A percentile compares a stretch with the other conserved stretches of the same genome.
Conservation (phyloP, 2,329 filamentous ascomycete species). For the Scorias spongiosa region DNA sequence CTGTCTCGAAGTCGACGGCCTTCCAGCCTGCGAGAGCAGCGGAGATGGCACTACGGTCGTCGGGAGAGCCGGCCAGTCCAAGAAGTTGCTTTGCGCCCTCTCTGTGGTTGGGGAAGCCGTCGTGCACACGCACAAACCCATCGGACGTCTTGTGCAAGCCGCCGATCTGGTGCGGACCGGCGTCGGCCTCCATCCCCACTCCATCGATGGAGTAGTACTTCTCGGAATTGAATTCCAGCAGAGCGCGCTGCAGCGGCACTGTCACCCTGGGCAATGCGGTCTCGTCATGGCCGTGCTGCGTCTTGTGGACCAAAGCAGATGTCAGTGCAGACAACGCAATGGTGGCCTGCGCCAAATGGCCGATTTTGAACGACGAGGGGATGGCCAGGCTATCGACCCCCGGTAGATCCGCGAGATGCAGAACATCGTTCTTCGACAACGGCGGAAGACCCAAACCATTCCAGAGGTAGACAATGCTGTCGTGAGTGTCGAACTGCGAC, state of each 20-base stretch:
- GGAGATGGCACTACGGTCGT: slow-evolving; percentile 24
- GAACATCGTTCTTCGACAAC: neutral
- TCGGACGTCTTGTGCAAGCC: slow-evolving; percentile 37
- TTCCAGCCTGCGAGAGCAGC: slow-evolving; percentile 26
- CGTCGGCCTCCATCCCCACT: slow-evolving; percentile 18
- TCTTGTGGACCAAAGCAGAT: slow-evolving; percentile 32
- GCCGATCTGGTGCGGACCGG: slow-evolving; percentile 28
- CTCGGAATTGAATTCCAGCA: slow-evolving; percentile 40
- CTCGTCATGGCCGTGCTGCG: slow-evolving; percentile 11
- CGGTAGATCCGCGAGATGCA: slow-evolving; percentile 7
- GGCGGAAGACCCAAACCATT: slow-evolving; percentile 8
- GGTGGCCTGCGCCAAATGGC: slow-evolving; percentile 35
- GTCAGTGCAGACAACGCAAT: slow-evolving; percentile 37
- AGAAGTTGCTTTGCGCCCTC: slow-evolving; percentile 30
- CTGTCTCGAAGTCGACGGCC: slow-evolving; percentile 33
- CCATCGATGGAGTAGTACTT: slow-evolving; percentile 32
- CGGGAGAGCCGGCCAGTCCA: slow-evolving; percentile 20
- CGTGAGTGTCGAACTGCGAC: slow-evolving; percentile 11
- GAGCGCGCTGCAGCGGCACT: slow-evolving; percentile 32
- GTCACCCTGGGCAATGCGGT: slow-evolving; percentile 22
- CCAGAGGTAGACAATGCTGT: slow-evolving; percentile 21
- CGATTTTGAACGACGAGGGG: slow-evolving; percentile 41
- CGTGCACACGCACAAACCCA: slow-evolving; percentile 41
- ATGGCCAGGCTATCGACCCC: slow-evolving; percentile 15
- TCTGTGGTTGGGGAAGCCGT: slow-evolving; percentile 37